Base-by-base conservation (phyloP, 2,329 filamentous ascomycete species). In the Pestalotiopsis sp. region DNA sequence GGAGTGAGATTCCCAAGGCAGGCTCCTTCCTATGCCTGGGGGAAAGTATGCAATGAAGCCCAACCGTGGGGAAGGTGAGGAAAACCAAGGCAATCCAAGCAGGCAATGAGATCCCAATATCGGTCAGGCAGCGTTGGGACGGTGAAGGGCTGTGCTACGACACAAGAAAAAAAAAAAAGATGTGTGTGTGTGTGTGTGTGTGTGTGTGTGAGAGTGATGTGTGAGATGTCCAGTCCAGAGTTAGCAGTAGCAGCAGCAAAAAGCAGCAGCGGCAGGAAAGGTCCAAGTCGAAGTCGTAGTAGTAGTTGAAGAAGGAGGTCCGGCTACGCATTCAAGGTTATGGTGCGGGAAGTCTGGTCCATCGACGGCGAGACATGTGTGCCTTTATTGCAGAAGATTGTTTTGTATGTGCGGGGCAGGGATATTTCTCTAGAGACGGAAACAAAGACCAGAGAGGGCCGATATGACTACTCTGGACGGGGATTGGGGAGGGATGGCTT, bases 301-400 rank as follows among this genome's bases (percentile, higher is more conserved):
- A 59, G 73, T 75, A 78, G 79, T 77, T 80, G 78, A 80, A 78
- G 76, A 79, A 78, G 77, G 77, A 82, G 77, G 78, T 80, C 76
- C 82, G 79, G 80, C 82, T 83, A 84, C 83, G 83, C 83, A 81
- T 82, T 82, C 80, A 79, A 80, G 76, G 79, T 77, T 78, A 78
- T 77, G 80, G 79, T 84, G 82, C 82, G 83, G 81, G 82, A 82
- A 81, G 79, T 81, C 59, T 79, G 81, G 84, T 83, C 82, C 84
- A 86, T 83, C 83, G 82, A 84, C 81, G 81, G 85, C 84, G 85
- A 88, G 83, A 85, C 84, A 87, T 85, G 85, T 87, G 86, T 88
- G 84, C 83, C 31, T 90, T 89, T 90, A 89, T 89, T 88, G 86
- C 85, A 85, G 83, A 84, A 52, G 82, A 77, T 38, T 80, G 78